A percentile compares a stretch with the other conserved stretches of the same genome.
Conservation (phyloP, 2,329 filamentous ascomycete species). For the Penicillium vulpinum region DNA sequence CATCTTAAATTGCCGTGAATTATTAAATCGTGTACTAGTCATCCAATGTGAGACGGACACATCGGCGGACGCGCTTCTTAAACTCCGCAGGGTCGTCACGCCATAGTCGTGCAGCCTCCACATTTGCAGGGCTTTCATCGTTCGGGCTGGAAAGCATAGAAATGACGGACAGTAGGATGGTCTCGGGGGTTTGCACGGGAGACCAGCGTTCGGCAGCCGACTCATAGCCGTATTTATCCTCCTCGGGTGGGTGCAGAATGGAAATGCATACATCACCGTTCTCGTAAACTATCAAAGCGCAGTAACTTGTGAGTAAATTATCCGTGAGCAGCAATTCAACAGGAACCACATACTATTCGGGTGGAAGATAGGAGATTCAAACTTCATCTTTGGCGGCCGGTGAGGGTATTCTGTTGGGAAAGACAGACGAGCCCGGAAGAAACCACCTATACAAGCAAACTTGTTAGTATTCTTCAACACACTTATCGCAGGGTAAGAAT, state of each 20-base stretch:
- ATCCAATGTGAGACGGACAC: slow-evolving; percentile 78
- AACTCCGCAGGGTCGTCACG: slow-evolving; percentile 79
- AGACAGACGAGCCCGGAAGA: slow-evolving; percentile 80
- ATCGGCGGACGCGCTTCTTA: slow-evolving; percentile 72
- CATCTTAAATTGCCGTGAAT: slow-evolving; percentile 2
- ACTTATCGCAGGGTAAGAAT: neutral
- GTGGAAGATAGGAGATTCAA: slow-evolving; percentile 84
- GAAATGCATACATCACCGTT: slow-evolving; percentile 92
- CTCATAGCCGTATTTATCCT: slow-evolving; percentile 94
- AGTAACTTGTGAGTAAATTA: neutral
- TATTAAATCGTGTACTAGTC: slow-evolving; percentile 44
- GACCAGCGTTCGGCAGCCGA: slow-evolving; percentile 86
- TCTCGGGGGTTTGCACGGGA: slow-evolving; percentile 92
- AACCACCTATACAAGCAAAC: slow-evolving; percentile 66
- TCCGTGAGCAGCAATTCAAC: neutral
- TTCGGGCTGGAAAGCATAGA: slow-evolving; percentile 91
- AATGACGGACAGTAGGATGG: slow-evolving; percentile 87
- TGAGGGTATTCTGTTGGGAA: slow-evolving; percentile 88
- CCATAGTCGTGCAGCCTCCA: slow-evolving; percentile 87
- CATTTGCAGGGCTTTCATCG: slow-evolving; percentile 91
- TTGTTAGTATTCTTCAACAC: neutral
- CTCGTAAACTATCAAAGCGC: slow-evolving; percentile 63
- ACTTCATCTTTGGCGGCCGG: slow-evolving; percentile 83
- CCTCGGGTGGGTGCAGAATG: slow-evolving; percentile 91
- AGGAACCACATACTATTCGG: slow-evolving; percentile 67